Evolutionary conservation across 352 stramenopile species (phyloP), one percentile per base, ranked within the genome.

Genomic region (Pythium rishiriense): DNA sequence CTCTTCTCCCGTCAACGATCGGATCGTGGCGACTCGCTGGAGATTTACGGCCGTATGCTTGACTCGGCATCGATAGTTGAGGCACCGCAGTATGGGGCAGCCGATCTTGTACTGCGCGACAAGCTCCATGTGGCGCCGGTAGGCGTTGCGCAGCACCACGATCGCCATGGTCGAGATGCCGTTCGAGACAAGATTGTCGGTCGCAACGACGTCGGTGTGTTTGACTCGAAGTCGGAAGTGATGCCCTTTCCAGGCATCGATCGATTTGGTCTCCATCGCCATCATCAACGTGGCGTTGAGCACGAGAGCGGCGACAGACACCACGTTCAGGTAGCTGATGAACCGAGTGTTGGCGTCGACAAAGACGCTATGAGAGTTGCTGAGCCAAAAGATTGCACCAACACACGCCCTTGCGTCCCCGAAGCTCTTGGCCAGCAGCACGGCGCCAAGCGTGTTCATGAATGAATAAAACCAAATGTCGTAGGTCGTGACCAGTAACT

Each of bases 391-490:
- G 17, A 61, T 37, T 0, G 55, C 41, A 4, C 39, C 41, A 14
- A 77, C 41, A 37, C 59, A 12, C 45, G 61, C 31, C 12, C 70
- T 51, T 7, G 54, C 11, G 46, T 81, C 74, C 0, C 41, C 41
- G 3, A 81, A 33, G n/a, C 70, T 49, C 6, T 56, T 1, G 4
- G 49, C 49, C 37, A 75, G 65, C 15, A 77, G 33, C 1, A 56
- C 15, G 17, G 61, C 63, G 4, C 62, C 64, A 2, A 58, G 17
- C 0, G 53, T 21, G 31, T 68, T 71, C 5, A 74, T 28, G 11
- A 60, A 33, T 21, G 70, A 57, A 46, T 79, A 75, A 62, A 78
- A 77, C 68, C 70, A 81, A 41, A 76, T 73, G 47, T 81, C 74
- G 68, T 81, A 77, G 9, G 70, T 75, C n/a, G 5, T 10, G 12